phyloP scores from a whole-genome alignment of 495 filamentous ascomycete genomes.

The Trichoderma reesei region DNA sequence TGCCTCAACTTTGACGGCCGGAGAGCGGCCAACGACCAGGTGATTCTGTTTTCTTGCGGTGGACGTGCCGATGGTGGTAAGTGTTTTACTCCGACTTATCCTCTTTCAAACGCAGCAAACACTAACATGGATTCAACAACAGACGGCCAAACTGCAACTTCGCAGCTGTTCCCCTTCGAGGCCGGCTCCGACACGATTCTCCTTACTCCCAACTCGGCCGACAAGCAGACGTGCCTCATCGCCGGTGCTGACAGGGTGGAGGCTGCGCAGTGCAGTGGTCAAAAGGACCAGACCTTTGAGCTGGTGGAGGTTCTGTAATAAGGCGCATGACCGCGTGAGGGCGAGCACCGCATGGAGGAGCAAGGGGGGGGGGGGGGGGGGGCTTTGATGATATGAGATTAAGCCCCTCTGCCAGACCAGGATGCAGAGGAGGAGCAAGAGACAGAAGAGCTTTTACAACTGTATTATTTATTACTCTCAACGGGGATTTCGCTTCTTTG shows the following conservation, averaged over 20 bases:
- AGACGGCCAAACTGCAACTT: constrained; percentile 34
- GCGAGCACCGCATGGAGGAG: background rate
- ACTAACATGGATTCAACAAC: constrained; percentile 11
- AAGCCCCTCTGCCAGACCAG: background rate
- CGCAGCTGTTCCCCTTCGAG: constrained; percentile 33
- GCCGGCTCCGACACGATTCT: constrained; percentile 12
- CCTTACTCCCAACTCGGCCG: background rate
- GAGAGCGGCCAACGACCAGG: constrained; percentile 33
- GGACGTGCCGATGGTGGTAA: constrained; percentile 41
- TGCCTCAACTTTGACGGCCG: constrained; percentile 42
- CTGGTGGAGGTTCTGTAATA: constrained; percentile 5
- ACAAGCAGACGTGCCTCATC: background rate
- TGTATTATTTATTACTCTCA: background rate
- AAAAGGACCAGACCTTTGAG: constrained; percentile 4
- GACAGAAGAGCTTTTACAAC: background rate
- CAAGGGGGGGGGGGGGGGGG: too few relatives aligned
- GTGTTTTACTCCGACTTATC: too few relatives aligned
- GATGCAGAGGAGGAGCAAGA: background rate
- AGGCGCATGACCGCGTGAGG: background rate
- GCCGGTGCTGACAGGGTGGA: constrained; percentile 4
- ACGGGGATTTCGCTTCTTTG: background rate
- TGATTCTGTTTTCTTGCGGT: constrained; percentile 44
- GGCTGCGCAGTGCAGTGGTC: background rate
- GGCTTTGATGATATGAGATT: background rate
- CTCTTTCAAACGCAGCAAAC: background rate